These are phyloP conservation scores for Saccharomyces eubayanus DNA, from an alignment of 805 yeast species.

Conservation along the genomic window DNA sequence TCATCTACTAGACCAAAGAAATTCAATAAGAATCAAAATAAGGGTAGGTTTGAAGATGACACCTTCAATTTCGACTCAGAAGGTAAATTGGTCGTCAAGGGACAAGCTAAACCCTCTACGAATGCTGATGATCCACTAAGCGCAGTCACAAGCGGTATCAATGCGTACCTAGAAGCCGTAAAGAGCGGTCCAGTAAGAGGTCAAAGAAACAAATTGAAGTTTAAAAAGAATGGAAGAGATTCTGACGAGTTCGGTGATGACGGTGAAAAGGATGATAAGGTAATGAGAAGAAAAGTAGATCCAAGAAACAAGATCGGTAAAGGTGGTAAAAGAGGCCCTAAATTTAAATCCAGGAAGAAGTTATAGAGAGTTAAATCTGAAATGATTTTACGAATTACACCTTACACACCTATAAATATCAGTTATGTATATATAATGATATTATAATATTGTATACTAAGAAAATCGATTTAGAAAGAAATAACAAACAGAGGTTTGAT, in stretches of 20 bases:
- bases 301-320: constrained; percentile 23
- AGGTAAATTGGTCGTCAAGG: constrained; percentile 31
- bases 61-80: constrained; percentile 30
- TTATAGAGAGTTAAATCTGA: constrained; percentile 6
- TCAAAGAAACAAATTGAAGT: constrained; percentile 83
- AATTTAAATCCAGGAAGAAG: constrained; percentile 22
- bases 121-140: constrained; percentile 42
- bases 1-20: constrained; percentile 79
- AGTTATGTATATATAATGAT: neutral
- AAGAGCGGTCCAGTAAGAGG: constrained; percentile 91
- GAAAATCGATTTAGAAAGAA: constrained; percentile 6
- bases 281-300: constrained; percentile 7
- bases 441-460: neutral
- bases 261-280: constrained; percentile 33
- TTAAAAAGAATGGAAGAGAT: constrained; percentile 54
- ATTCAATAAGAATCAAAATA: constrained; percentile 35
- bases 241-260: constrained; percentile 47
- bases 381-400: too few relatives aligned
- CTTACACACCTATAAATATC: neutral
- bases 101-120: constrained; percentile 21
- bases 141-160: constrained; percentile 52
- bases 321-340: constrained; percentile 20
- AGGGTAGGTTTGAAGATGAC: constrained; percentile 25
- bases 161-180: constrained; percentile 91
- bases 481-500: constrained; percentile 6